Conservation (phyloP, 2,329 filamentous ascomycete species). For the Chaetomium globosum region DNA sequence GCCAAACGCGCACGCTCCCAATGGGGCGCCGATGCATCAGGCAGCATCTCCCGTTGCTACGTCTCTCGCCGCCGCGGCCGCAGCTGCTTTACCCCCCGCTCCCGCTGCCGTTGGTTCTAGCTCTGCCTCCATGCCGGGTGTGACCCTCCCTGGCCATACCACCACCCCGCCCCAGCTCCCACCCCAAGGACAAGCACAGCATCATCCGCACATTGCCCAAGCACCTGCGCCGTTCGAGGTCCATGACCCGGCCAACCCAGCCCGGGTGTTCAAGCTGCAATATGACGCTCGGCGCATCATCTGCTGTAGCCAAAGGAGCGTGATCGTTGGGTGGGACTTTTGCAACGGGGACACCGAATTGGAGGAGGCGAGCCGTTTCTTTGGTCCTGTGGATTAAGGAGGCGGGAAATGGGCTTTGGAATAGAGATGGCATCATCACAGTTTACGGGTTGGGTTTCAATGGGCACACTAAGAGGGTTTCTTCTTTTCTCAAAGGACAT, state of each 20-base stretch:
- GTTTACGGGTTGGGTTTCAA: neutral
- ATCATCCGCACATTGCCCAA: conserved; percentile 32
- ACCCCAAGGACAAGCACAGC: conserved; percentile 24
- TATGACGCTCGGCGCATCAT: conserved; percentile 93
- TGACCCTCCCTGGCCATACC: neutral
- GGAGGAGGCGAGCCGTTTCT: conserved; percentile 76
- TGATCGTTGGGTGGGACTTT: conserved; percentile 98
- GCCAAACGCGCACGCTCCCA: conserved; percentile 31
- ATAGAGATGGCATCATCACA: neutral
- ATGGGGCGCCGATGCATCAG: conserved; percentile 35
- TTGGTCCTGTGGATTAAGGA: conserved; percentile 61
- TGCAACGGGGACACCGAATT: conserved; percentile 82
- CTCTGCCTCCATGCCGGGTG: neutral
- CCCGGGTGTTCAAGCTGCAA: conserved; percentile 90
- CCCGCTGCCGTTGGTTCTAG: neutral
- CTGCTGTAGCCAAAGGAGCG: conserved; percentile 87
- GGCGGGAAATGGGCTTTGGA: neutral
- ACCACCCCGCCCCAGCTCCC: conserved; percentile 15
- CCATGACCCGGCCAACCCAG: conserved; percentile 52
- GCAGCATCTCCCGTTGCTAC: conserved; percentile 29
- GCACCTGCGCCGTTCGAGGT: conserved; percentile 35
- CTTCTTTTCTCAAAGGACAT: neutral
- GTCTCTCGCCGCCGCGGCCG: conserved; percentile 8
- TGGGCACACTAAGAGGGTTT: neutral
- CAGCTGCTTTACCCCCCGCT: conserved; percentile 2